Conservation (phyloP, 805 yeast genomes). For the Wickerhamiella spandovensis region DNA sequence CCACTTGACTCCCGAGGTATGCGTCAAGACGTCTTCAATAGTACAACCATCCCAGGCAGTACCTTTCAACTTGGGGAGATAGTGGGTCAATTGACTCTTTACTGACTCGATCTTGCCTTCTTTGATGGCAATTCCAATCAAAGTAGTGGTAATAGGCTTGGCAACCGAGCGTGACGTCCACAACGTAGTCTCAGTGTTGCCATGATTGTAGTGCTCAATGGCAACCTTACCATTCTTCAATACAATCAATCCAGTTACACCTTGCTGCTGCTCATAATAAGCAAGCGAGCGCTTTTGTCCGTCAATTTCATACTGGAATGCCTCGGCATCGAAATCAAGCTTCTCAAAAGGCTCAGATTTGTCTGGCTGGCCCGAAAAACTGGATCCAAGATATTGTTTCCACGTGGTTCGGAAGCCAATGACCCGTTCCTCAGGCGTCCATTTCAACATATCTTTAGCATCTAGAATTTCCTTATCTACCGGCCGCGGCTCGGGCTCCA, state of each 20-base stretch:
- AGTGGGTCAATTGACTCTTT: neutral
- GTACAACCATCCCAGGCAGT: neutral
- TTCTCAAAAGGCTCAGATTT: neutral
- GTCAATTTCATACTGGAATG: neutral
- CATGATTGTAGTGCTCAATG: neutral
- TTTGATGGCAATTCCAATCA: neutral
- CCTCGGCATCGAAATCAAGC: neutral
- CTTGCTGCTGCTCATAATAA: neutral
- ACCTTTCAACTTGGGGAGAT: neutral
- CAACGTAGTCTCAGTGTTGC: neutral
- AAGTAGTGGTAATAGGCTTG: neutral
- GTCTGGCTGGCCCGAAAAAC: neutral
- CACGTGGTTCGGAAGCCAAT: neutral
- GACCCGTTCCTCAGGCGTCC: neutral
- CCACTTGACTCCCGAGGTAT: neutral
- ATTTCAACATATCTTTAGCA: neutral
- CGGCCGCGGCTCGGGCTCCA: neutral
- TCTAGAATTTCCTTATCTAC: neutral
- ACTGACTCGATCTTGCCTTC: neutral
- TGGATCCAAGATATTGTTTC: neutral
- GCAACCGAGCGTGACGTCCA: slow-evolving; percentile 1
- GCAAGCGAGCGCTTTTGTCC: neutral
- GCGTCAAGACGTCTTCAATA: neutral
- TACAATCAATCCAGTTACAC: neutral
- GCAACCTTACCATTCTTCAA: neutral